A percentile compares a stretch with the other conserved stretches of the same genome.
Conservation (phyloP, 176 grass and related monocot genomes). For the Hordeum vulgare region DNA sequence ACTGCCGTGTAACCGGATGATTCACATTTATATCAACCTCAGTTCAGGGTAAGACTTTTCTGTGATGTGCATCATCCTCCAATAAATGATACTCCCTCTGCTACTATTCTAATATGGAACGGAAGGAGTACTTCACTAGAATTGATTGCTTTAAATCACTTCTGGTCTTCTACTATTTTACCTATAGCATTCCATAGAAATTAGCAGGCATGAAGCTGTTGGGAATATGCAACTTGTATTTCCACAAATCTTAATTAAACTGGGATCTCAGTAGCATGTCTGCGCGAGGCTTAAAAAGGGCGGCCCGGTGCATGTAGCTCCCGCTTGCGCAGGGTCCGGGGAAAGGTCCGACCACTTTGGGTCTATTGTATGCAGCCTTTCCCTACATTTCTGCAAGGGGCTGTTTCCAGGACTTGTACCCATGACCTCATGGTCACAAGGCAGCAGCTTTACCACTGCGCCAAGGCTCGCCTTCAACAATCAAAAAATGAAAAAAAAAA, state of each 20-base stretch:
- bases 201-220: neutral
- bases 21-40: neutral
- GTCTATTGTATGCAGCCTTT: too few species aligned
- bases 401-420: too few species aligned
- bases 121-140: neutral
- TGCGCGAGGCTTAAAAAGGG: neutral
- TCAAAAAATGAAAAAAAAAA: too few species aligned
- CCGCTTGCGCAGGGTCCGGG: too few species aligned
- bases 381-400: too few species aligned
- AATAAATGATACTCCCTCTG: neutral
- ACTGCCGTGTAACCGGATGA: neutral
- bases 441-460: too few species aligned
- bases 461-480: too few species aligned
- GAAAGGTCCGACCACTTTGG: too few species aligned
- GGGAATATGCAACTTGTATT: neutral
- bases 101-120: too few species aligned
- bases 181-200: conserved; percentile 5
- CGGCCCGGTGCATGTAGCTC: too few species aligned
- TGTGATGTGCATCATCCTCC: neutral
- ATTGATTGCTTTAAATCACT: neutral
- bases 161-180: neutral
- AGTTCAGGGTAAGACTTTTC: neutral
- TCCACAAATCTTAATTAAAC: neutral
- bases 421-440: too few species aligned
- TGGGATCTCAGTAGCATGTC: neutral